Conservation (phyloP, 1,284 basidiomycete genomes). For the Phenoliferia sp. region DNA sequence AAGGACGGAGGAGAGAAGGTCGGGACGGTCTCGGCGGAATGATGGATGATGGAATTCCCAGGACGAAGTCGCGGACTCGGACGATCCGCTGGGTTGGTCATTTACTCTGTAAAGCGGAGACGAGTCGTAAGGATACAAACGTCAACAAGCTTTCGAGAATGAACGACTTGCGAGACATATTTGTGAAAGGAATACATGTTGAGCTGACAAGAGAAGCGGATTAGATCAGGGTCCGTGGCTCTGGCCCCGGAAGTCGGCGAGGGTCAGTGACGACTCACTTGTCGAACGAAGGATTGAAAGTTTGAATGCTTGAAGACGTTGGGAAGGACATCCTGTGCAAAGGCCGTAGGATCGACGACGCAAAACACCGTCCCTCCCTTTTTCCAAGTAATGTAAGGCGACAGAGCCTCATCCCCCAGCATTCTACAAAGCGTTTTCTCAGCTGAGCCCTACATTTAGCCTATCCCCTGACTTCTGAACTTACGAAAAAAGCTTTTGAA, state of each 20-base stretch:
- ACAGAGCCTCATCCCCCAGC: neutral
- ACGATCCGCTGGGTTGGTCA: slow-evolving; percentile 38
- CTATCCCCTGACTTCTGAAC: neutral
- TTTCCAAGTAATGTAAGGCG: neutral
- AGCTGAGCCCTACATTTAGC: neutral
- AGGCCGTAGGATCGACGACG: slow-evolving; percentile 45
- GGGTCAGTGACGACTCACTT: slow-evolving; percentile 36
- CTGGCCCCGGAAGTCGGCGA: neutral
- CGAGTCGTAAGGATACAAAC: no score
- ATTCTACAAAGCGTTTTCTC: neutral
- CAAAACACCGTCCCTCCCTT: slow-evolving; percentile 43
- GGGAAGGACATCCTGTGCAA: slow-evolving; percentile 45
- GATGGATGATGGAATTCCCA: slow-evolving; percentile 48
- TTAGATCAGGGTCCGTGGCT: neutral
- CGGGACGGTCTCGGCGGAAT: slow-evolving; percentile 45
- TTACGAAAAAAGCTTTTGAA: slow-evolving; percentile 3
- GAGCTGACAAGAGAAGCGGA: slow-evolving; percentile 1
- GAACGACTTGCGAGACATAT: slow-evolving; percentile 21
- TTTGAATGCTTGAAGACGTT: slow-evolving; percentile 49
- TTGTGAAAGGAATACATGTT: slow-evolving; percentile 41
- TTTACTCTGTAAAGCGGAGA: slow-evolving; percentile 37
- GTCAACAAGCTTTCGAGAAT: no score
- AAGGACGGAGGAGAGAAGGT: slow-evolving; percentile 44
- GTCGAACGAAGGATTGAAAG: slow-evolving; percentile 48
- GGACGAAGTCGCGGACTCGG: slow-evolving; percentile 30